These are phyloP conservation scores for Arthrobotrys sinensis DNA, from an alignment of 2,329 filamentous ascomycete species.

Conservation along the genomic window DNA sequence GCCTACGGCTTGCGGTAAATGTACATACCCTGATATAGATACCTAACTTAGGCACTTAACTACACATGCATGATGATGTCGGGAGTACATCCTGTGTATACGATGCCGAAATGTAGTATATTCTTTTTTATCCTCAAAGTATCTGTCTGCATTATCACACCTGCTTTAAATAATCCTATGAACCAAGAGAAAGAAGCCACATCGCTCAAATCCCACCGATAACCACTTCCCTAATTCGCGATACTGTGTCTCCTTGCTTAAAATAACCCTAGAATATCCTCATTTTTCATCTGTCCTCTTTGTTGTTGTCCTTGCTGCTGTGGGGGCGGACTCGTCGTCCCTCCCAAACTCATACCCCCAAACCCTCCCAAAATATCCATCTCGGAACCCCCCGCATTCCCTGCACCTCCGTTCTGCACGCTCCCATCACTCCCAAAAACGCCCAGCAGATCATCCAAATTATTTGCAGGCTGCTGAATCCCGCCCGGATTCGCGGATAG, in stretches of 20 bases:
- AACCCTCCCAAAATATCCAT: slow-evolving; percentile 84
- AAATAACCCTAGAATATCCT: slow-evolving; percentile 76
- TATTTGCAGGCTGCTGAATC: slow-evolving; percentile 70
- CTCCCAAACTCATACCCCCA: slow-evolving; percentile 82
- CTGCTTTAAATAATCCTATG: slow-evolving; percentile 14
- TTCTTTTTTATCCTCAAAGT: slow-evolving; percentile 19
- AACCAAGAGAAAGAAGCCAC: slow-evolving; percentile 11
- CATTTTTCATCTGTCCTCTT: slow-evolving; percentile 70
- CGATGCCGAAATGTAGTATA: background rate
- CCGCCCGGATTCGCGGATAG: slow-evolving; percentile 63
- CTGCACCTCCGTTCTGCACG: slow-evolving; percentile 57
- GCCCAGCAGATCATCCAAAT: slow-evolving; percentile 86
- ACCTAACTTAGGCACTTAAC: background rate
- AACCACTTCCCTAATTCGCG: background rate
- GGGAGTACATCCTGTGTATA: background rate
- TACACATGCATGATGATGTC: slow-evolving; percentile 9
- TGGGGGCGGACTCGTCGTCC: slow-evolving; percentile 74
- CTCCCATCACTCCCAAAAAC: slow-evolving; percentile 74
- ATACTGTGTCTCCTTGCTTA: slow-evolving; percentile 65
- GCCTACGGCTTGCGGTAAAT: background rate
- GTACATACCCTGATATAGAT: background rate
- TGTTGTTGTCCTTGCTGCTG: slow-evolving; percentile 70
- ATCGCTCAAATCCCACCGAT: slow-evolving; percentile 7
- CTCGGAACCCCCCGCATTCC: slow-evolving; percentile 64
- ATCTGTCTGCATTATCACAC: slow-evolving; percentile 23